Evolutionary conservation across 2,329 filamentous ascomycete genomes (phyloP), one percentile per base, ranked within the genome.

Genomic region (Torrubiella hemipterigena): DNA sequence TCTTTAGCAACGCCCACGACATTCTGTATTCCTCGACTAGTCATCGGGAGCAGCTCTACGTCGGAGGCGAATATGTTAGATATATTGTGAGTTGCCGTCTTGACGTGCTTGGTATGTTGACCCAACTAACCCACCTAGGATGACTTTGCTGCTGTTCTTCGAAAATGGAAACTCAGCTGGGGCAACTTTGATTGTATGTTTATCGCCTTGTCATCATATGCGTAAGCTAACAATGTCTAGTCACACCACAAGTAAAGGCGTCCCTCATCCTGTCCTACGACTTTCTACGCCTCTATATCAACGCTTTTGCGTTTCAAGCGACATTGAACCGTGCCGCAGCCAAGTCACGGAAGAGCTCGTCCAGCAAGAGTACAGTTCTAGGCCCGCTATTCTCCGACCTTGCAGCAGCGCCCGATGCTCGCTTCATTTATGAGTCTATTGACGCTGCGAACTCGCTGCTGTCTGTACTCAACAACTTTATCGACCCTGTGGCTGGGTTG

Each of bases 221-320:
- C 20, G 21, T 20, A 36, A 14, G 27, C 27, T 6, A 1, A 15
- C 7, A 4, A n/a, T n/a, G n/a, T n/a, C n/a, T 32, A 71, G 68
- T 69, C 45, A 78, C 77, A 2, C 63, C 71, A 2, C 68, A 71
- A 6, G 67, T 82, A 39, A 81, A 81, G 47, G 71, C 73, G 4
- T 79, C 71, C 5, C 53, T 84, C 3, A 61, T 81, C 16, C 63
- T 84, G 44, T 80, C 77, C 0, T 82, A 81, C 44, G 77, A 83
- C 42, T 84, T 82, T 44, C 55, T 84, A 2, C 67, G 78, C 6
- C 62, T 84, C 1, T 84, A 84, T 48, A 80, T 78, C 30, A 82
- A 81, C 36, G 78, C 79, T 0, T 84, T 83, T 46, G 79, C 78
- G 2, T 83, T 83, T 41, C 79, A 84, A 47, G 78, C 79, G 3